Percentiles rank a stretch among this genome's conserved stretches.
phyloP scores from a whole-genome alignment of 2,329 filamentous ascomycete species.

The Furcasterigmium sp. region DNA sequence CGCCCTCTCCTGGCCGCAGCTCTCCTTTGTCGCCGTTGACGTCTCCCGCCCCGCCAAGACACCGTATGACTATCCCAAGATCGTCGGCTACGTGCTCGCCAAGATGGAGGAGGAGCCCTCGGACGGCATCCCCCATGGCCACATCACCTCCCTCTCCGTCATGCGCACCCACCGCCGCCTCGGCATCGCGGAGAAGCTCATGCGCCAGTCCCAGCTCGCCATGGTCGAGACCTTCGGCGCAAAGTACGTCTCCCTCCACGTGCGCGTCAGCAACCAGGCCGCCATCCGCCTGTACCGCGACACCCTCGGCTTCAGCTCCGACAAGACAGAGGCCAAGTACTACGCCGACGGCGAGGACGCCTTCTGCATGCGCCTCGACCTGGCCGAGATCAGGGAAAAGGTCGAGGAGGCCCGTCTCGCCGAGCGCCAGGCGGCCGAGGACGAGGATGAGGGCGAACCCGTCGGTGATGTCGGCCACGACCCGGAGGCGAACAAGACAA shows the following conservation, averaged over 20 bases:
- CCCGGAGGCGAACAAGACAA: conserved; percentile 32
- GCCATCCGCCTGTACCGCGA: conserved; percentile 90
- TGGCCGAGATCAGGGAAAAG: conserved; percentile 51
- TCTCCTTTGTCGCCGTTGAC: conserved; percentile 94
- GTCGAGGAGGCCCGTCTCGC: conserved; percentile 30
- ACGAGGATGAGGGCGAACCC: conserved; percentile 61
- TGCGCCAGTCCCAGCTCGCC: conserved; percentile 90
- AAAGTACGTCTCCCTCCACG: conserved; percentile 91
- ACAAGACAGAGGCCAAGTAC: conserved; percentile 83
- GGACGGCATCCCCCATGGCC: conserved; percentile 87
- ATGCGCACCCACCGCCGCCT: conserved; percentile 92
- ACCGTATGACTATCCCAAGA: conserved; percentile 88
- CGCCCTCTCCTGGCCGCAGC: conserved; percentile 94
- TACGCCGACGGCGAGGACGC: conserved; percentile 98
- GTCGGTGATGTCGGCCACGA: conserved; percentile 61
- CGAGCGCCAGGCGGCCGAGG: conserved; percentile 25
- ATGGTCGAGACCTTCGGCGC: conserved; percentile 95
- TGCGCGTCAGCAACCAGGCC: conserved; percentile 88
- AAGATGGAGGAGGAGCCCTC: conserved; percentile 99
- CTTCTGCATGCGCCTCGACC: conserved; percentile 86
- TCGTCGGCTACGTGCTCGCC: conserved; percentile 97
- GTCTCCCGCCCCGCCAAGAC: conserved; percentile 72
- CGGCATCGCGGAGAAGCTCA: conserved; percentile 93
- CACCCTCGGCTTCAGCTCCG: conserved; percentile 82
- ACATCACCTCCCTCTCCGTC: conserved; percentile 91